Base-by-base conservation (phyloP, 2,329 filamentous ascomycete species). In the Karstenula rhodostoma region DNA sequence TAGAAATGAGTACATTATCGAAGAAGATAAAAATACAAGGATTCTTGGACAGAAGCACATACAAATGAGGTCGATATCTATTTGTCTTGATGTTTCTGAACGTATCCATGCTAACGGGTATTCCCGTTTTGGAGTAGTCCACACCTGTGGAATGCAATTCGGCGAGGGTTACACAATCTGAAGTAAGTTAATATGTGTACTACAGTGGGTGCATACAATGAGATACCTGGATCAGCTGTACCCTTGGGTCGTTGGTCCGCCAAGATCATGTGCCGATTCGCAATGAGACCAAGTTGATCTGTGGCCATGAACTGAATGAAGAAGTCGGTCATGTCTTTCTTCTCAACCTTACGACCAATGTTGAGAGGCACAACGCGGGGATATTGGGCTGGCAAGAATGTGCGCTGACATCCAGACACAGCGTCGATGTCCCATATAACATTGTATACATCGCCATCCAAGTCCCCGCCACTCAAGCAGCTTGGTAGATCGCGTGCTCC, bases 361-460 rank as follows among this genome's bases (percentile, higher is more conserved):
- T 89, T 81, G 0, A 82, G 61, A 0, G 90, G 86, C 0, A 66
- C 17, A 0, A 86, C 81, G 1, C 86, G 83, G 3, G 87, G 84
- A 67, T 96, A 96, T 63, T 93, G 87, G 0, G 92, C 92, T 0
- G 93, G 86, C 0, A 3, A 0, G n/a, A 82, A 86, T 0, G 78
- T 80, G 0, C 59, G 68, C 4, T 70, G 73, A 10, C 51, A 54
- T 13, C 51, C 51, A 0, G 85, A 82, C 1, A 84, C 74, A 0
- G 88, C 81, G 0, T 75, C 71, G 0, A 76, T 67, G 66, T 96
- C 92, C 83, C 86, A 95, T 50, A 96, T 91, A 52, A 96, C 79
- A 64, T 93, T 90, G 76, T 91, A 96, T 0, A 92, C 79, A 73
- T 97, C 93, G 0, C 93, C 93, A 65, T 95, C 92, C 0, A 96